Base-by-base conservation (phyloP, 768 basidiomycete species). In the Leccinum incarnatum region DNA sequence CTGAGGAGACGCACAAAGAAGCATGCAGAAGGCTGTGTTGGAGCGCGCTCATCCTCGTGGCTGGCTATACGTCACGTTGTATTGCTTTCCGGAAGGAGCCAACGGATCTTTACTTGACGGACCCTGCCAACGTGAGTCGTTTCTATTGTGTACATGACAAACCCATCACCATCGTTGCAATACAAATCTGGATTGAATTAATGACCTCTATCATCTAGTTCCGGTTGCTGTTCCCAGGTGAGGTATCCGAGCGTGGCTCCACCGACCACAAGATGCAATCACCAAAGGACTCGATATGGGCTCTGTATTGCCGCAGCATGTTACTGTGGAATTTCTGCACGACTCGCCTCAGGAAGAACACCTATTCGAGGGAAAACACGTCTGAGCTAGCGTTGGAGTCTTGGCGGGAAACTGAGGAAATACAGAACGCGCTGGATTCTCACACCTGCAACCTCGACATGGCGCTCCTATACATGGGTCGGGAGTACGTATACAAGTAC, bases 281-380 rank as follows among this genome's bases (percentile, higher is more conserved):
- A 17, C 79, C 85, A 15, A 92, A 91, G 68, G 88, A 92, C 61
- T 85, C 86, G 15, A 79, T 93, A 2, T 92, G 90, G 90, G 90
- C 88, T 0, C 75, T 93, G 27, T 90, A 90, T 65, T 91, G 89
- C 72, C 84, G 91, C 34, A 84, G 84, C 68, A 88, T 92, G 87
- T 79, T 93, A 10, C 76, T 92, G 4, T 93, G 89, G 89, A 88
- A 83, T 65, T 87, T 85, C 67, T 86, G 83, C 62, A 70, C 72
- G 23, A 78, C 79, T 51, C 82, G 83, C 3, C 74, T 85, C 27
- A 69, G 81, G 52, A 75, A 77, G 55, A 76, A 77, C 12, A 63
- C 65, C 0, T 76, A 77, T 57, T 69, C 75, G 11, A 75, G 75
- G 21, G 81, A 85, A 34, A 81, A 83, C n/a, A 81, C 81, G 48